These are phyloP conservation scores for Colletotrichum limetticola DNA, from an alignment of 2,329 filamentous ascomycete species.

Conservation along the genomic window DNA sequence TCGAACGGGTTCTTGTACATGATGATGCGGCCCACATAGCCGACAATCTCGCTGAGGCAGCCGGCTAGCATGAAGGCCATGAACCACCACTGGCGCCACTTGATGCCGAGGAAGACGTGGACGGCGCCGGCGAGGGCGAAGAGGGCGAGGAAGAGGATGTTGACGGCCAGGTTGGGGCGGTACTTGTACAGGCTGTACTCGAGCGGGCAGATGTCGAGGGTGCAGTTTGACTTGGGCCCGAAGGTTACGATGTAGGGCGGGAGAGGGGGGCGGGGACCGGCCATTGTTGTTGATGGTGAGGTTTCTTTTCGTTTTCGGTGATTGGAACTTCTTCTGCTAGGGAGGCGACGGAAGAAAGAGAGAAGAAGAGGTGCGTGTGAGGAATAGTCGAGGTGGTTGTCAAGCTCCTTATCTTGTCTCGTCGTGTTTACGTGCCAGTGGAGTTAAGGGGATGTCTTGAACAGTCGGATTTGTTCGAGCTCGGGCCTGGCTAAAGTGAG, in stretches of 20 bases:
- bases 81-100: constrained; percentile 61
- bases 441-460: background rate
- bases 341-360: background rate
- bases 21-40: constrained; percentile 70
- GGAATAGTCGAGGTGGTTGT: background rate
- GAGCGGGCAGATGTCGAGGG: constrained; percentile 57
- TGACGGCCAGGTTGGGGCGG: constrained; percentile 55
- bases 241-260: constrained; percentile 45
- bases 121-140: constrained; percentile 58
- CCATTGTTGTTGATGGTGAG: constrained; percentile 35
- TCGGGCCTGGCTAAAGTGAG: background rate
- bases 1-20: constrained; percentile 68
- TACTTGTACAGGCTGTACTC: constrained; percentile 59
- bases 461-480: background rate
- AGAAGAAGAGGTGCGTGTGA: background rate
- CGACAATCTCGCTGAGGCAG: constrained; percentile 67
- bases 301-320: background rate
- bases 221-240: constrained; percentile 61
- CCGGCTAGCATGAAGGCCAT: constrained; percentile 65
- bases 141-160: constrained; percentile 53
- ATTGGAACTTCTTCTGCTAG: background rate
- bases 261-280: constrained; percentile 29
- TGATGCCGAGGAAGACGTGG: constrained; percentile 57
- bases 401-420: background rate
- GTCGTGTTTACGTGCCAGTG: background rate